phyloP scores from a whole-genome alignment of 192 early-diverging fungal genomes.

The Phlyctochytrium planicorne region DNA sequence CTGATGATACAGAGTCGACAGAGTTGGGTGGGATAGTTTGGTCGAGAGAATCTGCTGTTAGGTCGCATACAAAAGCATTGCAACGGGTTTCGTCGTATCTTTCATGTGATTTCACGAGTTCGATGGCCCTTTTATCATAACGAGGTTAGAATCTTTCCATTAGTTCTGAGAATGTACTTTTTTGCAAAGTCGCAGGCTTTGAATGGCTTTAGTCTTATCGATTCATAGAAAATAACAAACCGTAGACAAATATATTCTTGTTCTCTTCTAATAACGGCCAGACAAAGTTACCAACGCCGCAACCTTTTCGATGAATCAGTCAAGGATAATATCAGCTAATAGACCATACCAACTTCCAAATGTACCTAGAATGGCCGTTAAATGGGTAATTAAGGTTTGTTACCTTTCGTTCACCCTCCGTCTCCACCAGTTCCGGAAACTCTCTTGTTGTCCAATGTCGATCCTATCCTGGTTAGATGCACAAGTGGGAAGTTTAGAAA shows the following conservation, averaged over 20 bases:
- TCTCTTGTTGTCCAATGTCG: slow-evolving; percentile 93
- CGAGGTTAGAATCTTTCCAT: too few species aligned
- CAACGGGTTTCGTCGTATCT: slow-evolving; percentile 35
- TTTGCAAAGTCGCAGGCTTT: neutral
- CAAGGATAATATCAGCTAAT: neutral
- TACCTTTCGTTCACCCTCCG: slow-evolving; percentile 13
- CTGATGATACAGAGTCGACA: slow-evolving; percentile 47
- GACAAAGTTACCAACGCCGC: slow-evolving; percentile 61
- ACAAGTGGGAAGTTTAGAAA: too few species aligned
- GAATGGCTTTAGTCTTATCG: too few species aligned
- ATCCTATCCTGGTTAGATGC: too few species aligned
- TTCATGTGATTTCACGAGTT: slow-evolving; percentile 48
- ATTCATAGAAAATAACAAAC: too few species aligned
- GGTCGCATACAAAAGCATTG: slow-evolving; percentile 54
- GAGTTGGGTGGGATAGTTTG: slow-evolving; percentile 31
- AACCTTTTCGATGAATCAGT: slow-evolving; percentile 38
- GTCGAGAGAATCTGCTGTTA: slow-evolving; percentile 39
- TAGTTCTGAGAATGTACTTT: neutral
- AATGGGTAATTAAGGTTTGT: neutral
- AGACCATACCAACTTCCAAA: slow-evolving; percentile 10
- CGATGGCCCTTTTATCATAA: slow-evolving; percentile 37
- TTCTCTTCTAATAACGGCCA: slow-evolving; percentile 50
- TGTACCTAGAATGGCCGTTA: neutral
- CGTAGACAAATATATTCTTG: slow-evolving; percentile 48
- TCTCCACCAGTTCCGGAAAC: slow-evolving; percentile 78